Evolutionary conservation across 192 early-diverging fungal species (phyloP), one percentile per base, ranked within the genome.

Genomic region (Kappamyces sp.): DNA sequence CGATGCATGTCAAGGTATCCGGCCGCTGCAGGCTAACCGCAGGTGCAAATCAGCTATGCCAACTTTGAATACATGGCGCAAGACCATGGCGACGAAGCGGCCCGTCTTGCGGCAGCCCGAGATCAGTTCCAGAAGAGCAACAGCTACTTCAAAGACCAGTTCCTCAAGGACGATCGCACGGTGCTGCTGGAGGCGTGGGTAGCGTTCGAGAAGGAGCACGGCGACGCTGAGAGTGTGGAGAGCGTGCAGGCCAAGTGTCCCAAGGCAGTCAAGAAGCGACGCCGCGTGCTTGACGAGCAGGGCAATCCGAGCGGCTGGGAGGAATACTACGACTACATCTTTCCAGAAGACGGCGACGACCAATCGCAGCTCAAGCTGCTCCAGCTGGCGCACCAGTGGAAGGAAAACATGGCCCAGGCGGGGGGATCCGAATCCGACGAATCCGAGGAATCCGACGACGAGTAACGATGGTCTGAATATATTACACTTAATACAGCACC

Each of bases 321-420:
- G 68, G 97, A 99, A 80, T 99, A 94, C 83, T 92, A 89, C 78
- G 95, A 98, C 63, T 98, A 98, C 69, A 87, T 99, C 50, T 99
- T 96, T 71, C 92, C 94, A 35, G 97, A 99, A 58, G 97, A 99
- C 61, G 86, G 93, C 62, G 77, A 77, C 3, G 87, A 94, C 49
- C 80, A 84, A 39, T 82, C 91, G 5, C 87, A 87, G 65, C 81
- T 97, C 61, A 98, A 94, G 72, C 74, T 99, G 34, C 77, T 98
- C 63, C 86, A 84, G 63, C 85, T 90, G 78, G 94, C 93, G 5
- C 90, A 94, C 51, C 74, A 86, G 62, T 95, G 93, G 94, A 83
- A 81, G 53, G 60, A 69, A 65, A 38, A 57, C 33, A 47, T 39
- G 51, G 15, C 66, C 1, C 40, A 47, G 47, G 35, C 37, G 12